These are phyloP conservation scores for Elongisporangium anandrum DNA, from an alignment of 352 stramenopile genomes.

Conservation along the genomic window DNA sequence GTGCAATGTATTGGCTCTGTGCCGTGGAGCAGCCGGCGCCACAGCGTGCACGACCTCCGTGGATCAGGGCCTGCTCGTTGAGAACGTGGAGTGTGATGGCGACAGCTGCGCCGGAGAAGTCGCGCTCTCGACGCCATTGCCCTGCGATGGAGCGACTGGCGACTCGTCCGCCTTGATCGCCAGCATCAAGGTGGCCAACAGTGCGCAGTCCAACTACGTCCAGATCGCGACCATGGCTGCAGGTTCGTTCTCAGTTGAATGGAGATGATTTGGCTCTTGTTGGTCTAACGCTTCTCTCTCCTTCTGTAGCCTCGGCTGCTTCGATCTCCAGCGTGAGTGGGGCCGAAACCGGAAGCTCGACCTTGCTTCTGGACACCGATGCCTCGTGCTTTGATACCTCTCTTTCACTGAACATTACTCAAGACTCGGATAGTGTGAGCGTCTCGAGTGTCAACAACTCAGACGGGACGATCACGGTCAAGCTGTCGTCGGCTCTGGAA, in stretches of 20 bases:
- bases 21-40: conserved; percentile 35
- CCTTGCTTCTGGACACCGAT: conserved; percentile 33
- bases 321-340: conserved; percentile 32
- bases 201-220: conserved; percentile 36
- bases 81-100: conserved; percentile 31
- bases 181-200: conserved; percentile 45
- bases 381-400: conserved; percentile 29
- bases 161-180: conserved; percentile 37
- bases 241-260: conserved; percentile 14
- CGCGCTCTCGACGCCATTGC: conserved; percentile 28
- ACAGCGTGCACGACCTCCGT: conserved; percentile 42
- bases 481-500: conserved; percentile 27
- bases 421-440: conserved; percentile 6
- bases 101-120: conserved; percentile 53
- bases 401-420: conserved; percentile 30
- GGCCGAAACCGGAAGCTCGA: conserved; percentile 23
- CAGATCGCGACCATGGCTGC: conserved; percentile 40
- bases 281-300: neutral
- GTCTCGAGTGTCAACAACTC: conserved; percentile 27
- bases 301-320: conserved; percentile 4
- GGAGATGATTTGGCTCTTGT: neutral
- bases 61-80: conserved; percentile 23
- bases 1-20: conserved; percentile 63
- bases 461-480: conserved; percentile 39
- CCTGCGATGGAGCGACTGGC: conserved; percentile 32